Base-by-base conservation (phyloP, 2,329 filamentous ascomycete genomes). In the Orbilia oligospora region DNA sequence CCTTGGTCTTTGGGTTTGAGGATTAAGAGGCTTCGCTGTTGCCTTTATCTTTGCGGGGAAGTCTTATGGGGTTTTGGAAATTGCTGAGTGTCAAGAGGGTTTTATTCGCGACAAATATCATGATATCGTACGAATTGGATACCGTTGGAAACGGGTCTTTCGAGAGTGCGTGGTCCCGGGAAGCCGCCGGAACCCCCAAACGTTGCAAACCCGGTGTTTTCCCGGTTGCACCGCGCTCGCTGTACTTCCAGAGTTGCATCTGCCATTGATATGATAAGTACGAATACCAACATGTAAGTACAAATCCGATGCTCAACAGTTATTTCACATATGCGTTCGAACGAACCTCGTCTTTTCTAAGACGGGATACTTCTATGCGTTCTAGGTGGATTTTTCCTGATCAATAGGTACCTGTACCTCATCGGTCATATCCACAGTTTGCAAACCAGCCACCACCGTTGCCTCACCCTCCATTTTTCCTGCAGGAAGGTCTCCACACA, bases 381-480 rank as follows among this genome's bases (percentile, higher is more conserved):
- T 20, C 44, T 38, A 51, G 70, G 69, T 44, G 69, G 30, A 48
- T 65, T 71, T 56, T 71, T 76, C 71, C 71, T 58, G 38, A 69
- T 76, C 56, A 46, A 68, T 65, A 53, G 44, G 65, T 56, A 76
- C 71, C 30, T 53, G 55, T 76, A 76, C 58, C 41, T 68, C 53
- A 53, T 38, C 14, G 18, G 10, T 16, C 48, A 48, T 36, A 46
- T 46, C 16, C 16, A 48, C 20, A 53, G 46, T 69, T 63, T 58
- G 53, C 41, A 36, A 63, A 77, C 73, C 73, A 77, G 73, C 73
- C 73, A 77, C 72, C 72, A 51, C 73, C 61, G 80, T 80, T 81
- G 72, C 71, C 70, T 75, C 71, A 80, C 71, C 80, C 80, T 80
- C 76, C 80, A 51, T 64, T 70, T 65, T 73, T 36, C 61, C 73